Evolutionary conservation across 192 early-diverging fungal genomes (phyloP).

Genomic region (Fimicolochytrium jonesii): DNA sequence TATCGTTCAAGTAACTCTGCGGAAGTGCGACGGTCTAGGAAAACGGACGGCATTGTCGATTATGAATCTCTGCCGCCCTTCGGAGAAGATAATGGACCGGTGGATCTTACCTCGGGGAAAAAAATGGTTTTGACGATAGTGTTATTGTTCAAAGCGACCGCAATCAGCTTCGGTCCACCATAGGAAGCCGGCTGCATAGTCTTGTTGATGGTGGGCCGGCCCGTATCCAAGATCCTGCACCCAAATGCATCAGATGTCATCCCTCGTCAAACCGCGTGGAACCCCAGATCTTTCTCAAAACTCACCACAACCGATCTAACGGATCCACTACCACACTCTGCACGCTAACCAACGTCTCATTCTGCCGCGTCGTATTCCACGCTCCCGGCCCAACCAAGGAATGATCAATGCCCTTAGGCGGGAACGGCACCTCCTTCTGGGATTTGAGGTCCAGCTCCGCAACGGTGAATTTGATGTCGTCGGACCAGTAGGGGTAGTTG

Average conservation of each 20-base stretch:
- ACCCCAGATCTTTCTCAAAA: too few species aligned
- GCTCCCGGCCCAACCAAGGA: neutral
- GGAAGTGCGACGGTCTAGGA: neutral
- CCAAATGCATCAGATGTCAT: too few species aligned
- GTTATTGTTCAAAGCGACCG: neutral
- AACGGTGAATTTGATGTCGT: constrained; percentile 5
- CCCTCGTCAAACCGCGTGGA: too few species aligned
- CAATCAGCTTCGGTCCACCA: constrained; percentile 1
- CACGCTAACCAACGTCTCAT: neutral
- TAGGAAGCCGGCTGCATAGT: neutral
- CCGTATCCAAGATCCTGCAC: constrained; percentile 4
- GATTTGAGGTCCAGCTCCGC: constrained; percentile 4
- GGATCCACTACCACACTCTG: neutral
- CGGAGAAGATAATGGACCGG: neutral
- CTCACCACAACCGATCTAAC: neutral
- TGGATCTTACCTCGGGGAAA: neutral
- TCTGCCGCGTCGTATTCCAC: neutral
- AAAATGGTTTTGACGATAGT: neutral
- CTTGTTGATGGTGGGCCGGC: neutral
- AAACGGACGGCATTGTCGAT: too few species aligned
- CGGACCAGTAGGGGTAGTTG: constrained; percentile 9
- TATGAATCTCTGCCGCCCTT: too few species aligned
- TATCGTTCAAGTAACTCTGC: neutral
- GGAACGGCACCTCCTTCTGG: neutral
- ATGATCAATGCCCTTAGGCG: neutral